These are phyloP conservation scores for Penicillium dipodomyicola DNA, from an alignment of 495 filamentous ascomycete genomes.

Conservation along the genomic window DNA sequence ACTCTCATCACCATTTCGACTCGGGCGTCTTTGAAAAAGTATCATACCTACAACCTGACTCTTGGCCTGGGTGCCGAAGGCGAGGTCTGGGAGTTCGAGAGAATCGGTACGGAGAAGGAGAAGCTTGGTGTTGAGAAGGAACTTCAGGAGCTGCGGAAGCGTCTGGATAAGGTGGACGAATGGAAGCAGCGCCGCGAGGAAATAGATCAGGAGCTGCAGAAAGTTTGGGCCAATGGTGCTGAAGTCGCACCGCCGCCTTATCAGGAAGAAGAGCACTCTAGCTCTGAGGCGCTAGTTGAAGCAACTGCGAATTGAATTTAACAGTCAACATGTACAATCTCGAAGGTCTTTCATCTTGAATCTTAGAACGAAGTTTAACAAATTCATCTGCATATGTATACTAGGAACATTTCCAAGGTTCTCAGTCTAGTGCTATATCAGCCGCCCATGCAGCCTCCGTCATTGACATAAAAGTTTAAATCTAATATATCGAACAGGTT, in stretches of 20 bases:
- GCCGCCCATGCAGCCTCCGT: no score
- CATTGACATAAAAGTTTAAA: no score
- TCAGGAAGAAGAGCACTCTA: constrained; percentile 23
- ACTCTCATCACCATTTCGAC: constrained; percentile 94
- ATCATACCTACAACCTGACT: constrained; percentile 85
- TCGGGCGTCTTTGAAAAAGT: constrained; percentile 87
- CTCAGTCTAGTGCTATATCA: no score
- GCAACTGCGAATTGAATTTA: constrained; percentile 12
- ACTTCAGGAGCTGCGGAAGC: constrained; percentile 75
- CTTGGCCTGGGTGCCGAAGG: constrained; percentile 68
- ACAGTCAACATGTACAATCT: neutral
- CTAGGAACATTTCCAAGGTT: neutral
- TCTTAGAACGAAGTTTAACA: neutral
- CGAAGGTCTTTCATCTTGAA: neutral
- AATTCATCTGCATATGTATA: neutral
- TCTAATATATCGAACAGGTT: no score
- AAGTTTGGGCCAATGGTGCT: constrained; percentile 54
- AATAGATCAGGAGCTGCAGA: constrained; percentile 67
- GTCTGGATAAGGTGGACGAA: constrained; percentile 73
- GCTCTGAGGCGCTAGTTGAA: constrained; percentile 13
- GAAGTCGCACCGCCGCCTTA: constrained; percentile 45
- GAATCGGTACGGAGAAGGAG: constrained; percentile 89
- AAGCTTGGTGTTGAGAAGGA: constrained; percentile 89
- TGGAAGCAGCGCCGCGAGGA: constrained; percentile 77
- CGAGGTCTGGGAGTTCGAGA: constrained; percentile 79